Evolutionary conservation across 169 alveolate genomes (phyloP).

Genomic region (Neospora caninum): DNA sequence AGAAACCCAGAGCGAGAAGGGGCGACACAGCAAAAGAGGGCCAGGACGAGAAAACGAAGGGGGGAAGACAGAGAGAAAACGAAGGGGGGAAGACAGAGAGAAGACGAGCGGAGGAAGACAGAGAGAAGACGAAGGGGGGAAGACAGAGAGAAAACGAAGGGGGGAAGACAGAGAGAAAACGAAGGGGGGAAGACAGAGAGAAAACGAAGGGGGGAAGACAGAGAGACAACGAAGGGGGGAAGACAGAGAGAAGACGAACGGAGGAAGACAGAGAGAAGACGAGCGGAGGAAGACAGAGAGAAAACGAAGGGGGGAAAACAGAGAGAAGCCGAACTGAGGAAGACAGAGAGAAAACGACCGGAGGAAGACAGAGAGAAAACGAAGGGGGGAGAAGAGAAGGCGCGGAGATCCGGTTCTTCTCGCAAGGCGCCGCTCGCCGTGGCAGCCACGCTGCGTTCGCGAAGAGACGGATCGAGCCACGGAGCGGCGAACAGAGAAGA

Average conservation of each 20-base stretch:
- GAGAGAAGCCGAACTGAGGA: constrained; percentile 76
- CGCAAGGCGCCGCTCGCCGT: not conserved
- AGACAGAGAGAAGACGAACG: not conserved
- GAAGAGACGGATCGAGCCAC: too few relatives aligned
- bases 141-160: constrained; percentile 82
- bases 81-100: not conserved
- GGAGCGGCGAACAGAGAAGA: too few relatives aligned
- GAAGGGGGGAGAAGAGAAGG: not conserved
- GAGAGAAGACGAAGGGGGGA: constrained; percentile 45
- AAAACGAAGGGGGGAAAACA: constrained; percentile 94
- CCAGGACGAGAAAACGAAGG: constrained; percentile 85
- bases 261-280: not conserved
- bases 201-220: constrained; percentile 94
- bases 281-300: not conserved
- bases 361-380: too few relatives aligned
- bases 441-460: too few relatives aligned
- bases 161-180: not conserved
- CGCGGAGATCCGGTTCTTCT: not conserved
- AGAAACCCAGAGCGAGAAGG: not conserved
- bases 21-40: constrained; percentile 27
- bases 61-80: constrained; percentile 90
- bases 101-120: not conserved
- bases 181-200: not conserved
- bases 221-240: constrained; percentile 75
- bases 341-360: too few relatives aligned